Base-by-base conservation (phyloP, 1,284 basidiomycete genomes). In the Ganoderma meredithae region DNA sequence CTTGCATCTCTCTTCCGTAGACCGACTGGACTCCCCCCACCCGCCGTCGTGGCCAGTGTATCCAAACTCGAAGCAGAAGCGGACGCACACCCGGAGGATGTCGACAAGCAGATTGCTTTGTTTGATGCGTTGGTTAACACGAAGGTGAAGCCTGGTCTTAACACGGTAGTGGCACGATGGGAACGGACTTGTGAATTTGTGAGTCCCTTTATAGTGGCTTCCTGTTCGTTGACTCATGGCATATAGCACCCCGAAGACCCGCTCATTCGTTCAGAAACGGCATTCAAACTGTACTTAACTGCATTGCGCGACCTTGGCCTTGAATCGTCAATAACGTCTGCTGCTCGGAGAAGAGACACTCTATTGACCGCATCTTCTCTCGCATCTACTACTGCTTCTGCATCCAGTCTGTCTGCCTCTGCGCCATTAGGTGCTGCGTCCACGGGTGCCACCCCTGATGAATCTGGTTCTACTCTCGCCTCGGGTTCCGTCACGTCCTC, bases 181-280 rank as follows among this genome's bases (percentile, higher is more conserved):
- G 92, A 95, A 76, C 84, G 90, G 71, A 88, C 90, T 85, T 87
- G 86, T 74, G 90, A 94, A 85, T 93, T 90, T 76, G 93, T 94
- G 81, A 78, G 91, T 88, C 44, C 15, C 36, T 27, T 13, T 41
- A 36, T 56, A 31, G 22, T 67, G 33, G 27, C 33, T 60, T 65
- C 36, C 58, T 58, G 19, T 59, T 64, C 61, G 68, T 49, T 47
- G 39, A 47, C 68, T 73, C 27, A 62, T 22, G 19, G 22, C n/a
- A 53, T 36, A 27, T 71, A 94, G 93, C 87, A 91, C 73, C 83
- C 88, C 15, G 68, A 82, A 3, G 92, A 90, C 4, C 90, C 91
- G 2, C 81, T 94, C 39, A 79, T 95, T 36, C 84, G 82, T 61
- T 93, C 90, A 2, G 86, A 89, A 69, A 81, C 83, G 47, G 92